These are phyloP conservation scores for Avicennia marina DNA, from an alignment of 257 asterid species.

Conservation along the genomic window DNA sequence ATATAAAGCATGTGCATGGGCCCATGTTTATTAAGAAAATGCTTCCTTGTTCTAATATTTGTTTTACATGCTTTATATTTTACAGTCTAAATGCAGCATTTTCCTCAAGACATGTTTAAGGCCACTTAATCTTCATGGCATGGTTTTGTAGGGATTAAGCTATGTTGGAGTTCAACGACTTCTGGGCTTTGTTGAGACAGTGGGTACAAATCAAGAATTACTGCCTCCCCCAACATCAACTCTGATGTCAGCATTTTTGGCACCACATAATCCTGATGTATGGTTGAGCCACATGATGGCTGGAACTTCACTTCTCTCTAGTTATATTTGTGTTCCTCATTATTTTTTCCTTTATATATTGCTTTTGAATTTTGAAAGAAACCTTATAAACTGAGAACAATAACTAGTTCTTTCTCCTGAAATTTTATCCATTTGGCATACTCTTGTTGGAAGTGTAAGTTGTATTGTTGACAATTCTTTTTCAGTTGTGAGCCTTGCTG, in stretches of 20 bases:
- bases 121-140: slow-evolving; percentile 7
- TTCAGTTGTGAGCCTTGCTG: too few relatives aligned
- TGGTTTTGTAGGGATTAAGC: slow-evolving; percentile 51
- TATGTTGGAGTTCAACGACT: slow-evolving; percentile 61
- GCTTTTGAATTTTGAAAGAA: too few relatives aligned
- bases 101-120: not conserved
- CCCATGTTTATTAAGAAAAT: not conserved
- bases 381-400: too few relatives aligned
- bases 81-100: not conserved
- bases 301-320: not conserved
- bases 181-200: slow-evolving; percentile 54
- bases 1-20: not conserved
- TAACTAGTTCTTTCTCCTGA: too few relatives aligned
- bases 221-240: slow-evolving; percentile 67
- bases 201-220: slow-evolving; percentile 48
- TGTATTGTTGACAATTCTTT: too few relatives aligned
- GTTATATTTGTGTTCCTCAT: slow-evolving; percentile 12
- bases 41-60: not conserved
- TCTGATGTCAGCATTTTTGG: slow-evolving; percentile 48
- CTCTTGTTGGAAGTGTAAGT: too few relatives aligned
- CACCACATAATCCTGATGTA: slow-evolving; percentile 62
- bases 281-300: slow-evolving; percentile 22
- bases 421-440: too few relatives aligned
- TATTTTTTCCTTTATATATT: too few relatives aligned
- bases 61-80: not conserved